Base-by-base conservation (phyloP, 768 basidiomycete genomes). In the Naganishia antarctica region DNA sequence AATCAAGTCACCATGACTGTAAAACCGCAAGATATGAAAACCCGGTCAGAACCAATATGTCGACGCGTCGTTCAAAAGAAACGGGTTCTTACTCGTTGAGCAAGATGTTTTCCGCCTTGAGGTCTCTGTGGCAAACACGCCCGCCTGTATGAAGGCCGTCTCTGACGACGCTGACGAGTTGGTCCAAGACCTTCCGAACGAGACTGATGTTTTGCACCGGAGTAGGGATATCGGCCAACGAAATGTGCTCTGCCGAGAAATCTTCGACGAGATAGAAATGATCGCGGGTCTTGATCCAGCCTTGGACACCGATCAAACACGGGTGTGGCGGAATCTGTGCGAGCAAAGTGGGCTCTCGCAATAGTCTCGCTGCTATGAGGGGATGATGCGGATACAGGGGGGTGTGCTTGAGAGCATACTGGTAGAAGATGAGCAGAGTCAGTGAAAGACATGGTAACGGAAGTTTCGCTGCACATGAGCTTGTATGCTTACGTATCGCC, bases 371-470 rank as follows among this genome's bases (percentile, higher is more conserved):
- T 5, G 80, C 76, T 50, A 81, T 81, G n/a, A 81, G 70, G 7
- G 79, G 79, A 69, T 81, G 80, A 63, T 81, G 80, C 0, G 79
- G 78, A 62, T 78, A 73, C 4, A 81, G 67, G 0, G 80, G 78
- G 1, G 80, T 81, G 61, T 80, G 79, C 67, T 81, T 81, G 64
- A 81, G 69, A 1, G 79, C 80, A 66, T 74, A 79, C 79, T 80
- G 70, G 16, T 29, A 9, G 4, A 41, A 21, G 26, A 25, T 41
- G 28, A 4, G 16, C 11, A 47, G 28, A 2, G 12, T 60, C 40
- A 51, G 57, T 40, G 4, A 11, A 4, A 9, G 7, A 11, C 8
- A 12, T 31, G 18, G 21, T n/a, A 18, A 26, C 25, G 6, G 13
- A 53, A 9, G 32, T 49, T 18, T 9, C 13, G 44, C 16, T 43